These are phyloP conservation scores for Teunomyces barrocoloradensis DNA, from an alignment of 805 yeast species.

Conservation along the genomic window DNA sequence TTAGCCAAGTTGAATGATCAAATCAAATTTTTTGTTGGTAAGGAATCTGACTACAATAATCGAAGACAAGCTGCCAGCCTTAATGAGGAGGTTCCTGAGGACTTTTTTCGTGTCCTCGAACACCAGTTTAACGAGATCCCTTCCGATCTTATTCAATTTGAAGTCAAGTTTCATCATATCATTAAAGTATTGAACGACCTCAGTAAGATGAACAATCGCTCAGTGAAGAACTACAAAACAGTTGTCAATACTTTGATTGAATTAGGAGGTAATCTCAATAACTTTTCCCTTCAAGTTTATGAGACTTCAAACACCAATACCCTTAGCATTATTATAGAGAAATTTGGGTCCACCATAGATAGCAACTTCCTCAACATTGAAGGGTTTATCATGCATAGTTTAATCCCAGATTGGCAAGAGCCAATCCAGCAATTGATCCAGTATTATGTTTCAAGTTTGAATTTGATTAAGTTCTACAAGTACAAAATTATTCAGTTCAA, in stretches of 20 bases:
- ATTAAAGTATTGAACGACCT: slow-evolving; percentile 33
- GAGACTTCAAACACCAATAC: slow-evolving; percentile 17
- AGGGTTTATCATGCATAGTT: slow-evolving; percentile 35
- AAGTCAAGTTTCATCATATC: slow-evolving; percentile 30
- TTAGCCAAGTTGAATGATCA: slow-evolving; percentile 32
- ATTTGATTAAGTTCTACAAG: slow-evolving; percentile 49
- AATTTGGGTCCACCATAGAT: slow-evolving; percentile 54
- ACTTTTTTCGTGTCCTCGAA: not conserved
- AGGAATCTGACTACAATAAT: slow-evolving; percentile 15
- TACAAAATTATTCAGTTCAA: slow-evolving; percentile 50
- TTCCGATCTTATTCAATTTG: slow-evolving; percentile 28
- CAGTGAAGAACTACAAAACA: slow-evolving; percentile 38
- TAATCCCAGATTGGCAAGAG: slow-evolving; percentile 47
- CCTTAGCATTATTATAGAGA: slow-evolving; percentile 40
- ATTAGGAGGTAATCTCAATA: slow-evolving; percentile 56
- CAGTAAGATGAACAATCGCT: slow-evolving; percentile 35
- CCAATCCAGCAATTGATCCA: slow-evolving; percentile 48
- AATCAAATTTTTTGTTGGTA: slow-evolving; percentile 26
- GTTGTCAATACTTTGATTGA: slow-evolving; percentile 44
- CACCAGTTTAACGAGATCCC: slow-evolving; percentile 30
- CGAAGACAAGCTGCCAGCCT: not conserved
- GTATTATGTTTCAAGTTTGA: slow-evolving; percentile 42
- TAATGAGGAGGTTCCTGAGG: not conserved
- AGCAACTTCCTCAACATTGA: slow-evolving; percentile 49
- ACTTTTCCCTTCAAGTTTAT: slow-evolving; percentile 48